phyloP scores from a whole-genome alignment of 768 basidiomycete species.

The Russula earlei region DNA sequence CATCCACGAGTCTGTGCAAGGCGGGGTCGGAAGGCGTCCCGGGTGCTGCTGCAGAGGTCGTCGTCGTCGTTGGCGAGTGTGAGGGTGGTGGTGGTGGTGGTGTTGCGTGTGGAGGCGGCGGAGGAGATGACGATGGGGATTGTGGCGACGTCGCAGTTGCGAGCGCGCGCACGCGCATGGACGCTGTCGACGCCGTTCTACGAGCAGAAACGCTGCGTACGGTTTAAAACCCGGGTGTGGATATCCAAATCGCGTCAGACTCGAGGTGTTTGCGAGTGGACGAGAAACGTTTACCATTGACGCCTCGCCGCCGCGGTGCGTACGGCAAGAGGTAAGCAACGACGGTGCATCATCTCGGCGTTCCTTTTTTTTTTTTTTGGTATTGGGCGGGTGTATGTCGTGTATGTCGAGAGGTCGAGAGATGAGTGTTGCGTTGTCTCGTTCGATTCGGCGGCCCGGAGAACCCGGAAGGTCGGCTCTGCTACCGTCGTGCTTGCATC shows the following conservation, averaged over 20 bases:
- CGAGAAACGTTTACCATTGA: neutral
- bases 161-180: neutral
- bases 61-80: conserved; percentile 32
- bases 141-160: conserved; percentile 32
- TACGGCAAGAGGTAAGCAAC: neutral
- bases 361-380: neutral
- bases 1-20: conserved; percentile 80
- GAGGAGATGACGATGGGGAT: conserved; percentile 31
- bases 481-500: too few species aligned
- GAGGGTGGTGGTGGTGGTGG: conserved; percentile 32
- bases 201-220: neutral
- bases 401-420: too few species aligned
- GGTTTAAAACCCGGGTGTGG: neutral
- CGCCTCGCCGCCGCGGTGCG: neutral
- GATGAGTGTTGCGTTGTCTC: too few species aligned
- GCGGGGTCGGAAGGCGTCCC: conserved; percentile 44
- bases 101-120: conserved; percentile 24
- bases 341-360: neutral
- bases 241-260: neutral
- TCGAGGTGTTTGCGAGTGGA: neutral
- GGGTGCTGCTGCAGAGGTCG: conserved; percentile 7
- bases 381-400: too few species aligned
- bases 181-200: neutral
- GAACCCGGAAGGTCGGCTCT: too few species aligned
- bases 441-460: too few species aligned